These are phyloP conservation scores for Zizania latifolia DNA, from an alignment of 176 grass and related monocot genomes.

Conservation along the genomic window DNA sequence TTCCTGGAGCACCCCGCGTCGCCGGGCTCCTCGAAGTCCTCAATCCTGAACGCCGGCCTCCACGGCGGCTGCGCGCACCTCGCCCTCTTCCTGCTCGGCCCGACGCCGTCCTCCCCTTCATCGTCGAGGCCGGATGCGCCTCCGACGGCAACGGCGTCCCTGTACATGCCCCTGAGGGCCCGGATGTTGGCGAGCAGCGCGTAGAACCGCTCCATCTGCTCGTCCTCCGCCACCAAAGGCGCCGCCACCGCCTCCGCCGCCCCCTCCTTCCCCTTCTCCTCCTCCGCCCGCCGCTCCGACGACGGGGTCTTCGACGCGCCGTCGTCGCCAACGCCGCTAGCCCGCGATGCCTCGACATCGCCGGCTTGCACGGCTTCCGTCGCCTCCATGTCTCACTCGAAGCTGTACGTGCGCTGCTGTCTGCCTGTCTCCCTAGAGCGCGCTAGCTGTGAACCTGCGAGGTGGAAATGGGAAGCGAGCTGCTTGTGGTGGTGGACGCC, in stretches of 20 bases:
- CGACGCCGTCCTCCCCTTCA: too few relatives aligned
- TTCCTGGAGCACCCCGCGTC: not conserved
- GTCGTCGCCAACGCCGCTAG: not conserved
- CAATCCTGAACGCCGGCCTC: slow-evolving; percentile 33
- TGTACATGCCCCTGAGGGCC: slow-evolving; percentile 9
- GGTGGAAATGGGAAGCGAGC: too few relatives aligned
- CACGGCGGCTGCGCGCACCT: slow-evolving; percentile 24
- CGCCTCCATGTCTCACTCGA: not conserved
- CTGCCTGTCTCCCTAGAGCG: too few relatives aligned
- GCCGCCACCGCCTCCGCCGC: not conserved
- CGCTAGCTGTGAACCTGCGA: too few relatives aligned
- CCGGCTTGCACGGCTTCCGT: not conserved
- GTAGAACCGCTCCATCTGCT: slow-evolving; percentile 47
- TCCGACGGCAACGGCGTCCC: not conserved
- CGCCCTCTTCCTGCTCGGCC: not conserved
- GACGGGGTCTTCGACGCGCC: not conserved
- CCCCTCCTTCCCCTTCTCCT: not conserved
- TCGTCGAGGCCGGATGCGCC: not conserved
- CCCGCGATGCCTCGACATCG: not conserved
- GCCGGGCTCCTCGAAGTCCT: slow-evolving; percentile 25
- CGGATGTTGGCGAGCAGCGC: slow-evolving; percentile 39
- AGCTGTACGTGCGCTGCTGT: too few relatives aligned
- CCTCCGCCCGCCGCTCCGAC: not conserved
- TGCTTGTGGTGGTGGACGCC: too few relatives aligned
- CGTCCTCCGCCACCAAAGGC: slow-evolving; percentile 24